These are phyloP conservation scores for Urochloa ruziziensis DNA, from an alignment of 176 grass and related monocot species.

Conservation along the genomic window DNA sequence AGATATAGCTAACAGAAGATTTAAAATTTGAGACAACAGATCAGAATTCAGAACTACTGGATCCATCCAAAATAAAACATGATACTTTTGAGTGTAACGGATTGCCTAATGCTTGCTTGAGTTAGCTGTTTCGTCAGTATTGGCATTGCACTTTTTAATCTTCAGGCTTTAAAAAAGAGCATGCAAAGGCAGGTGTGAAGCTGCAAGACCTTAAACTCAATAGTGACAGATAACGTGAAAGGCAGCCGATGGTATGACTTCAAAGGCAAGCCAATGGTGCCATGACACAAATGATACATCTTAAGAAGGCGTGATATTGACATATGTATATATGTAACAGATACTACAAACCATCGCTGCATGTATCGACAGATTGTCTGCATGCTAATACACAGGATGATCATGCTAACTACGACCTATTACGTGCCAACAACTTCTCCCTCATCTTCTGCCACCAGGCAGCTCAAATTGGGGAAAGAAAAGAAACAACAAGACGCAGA, in stretches of 20 bases:
- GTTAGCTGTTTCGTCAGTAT: background rate
- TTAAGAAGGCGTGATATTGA: conserved; percentile 38
- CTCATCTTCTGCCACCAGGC: conserved; percentile 22
- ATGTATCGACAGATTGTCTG: conserved; percentile 79
- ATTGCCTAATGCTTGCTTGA: background rate
- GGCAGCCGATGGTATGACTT: conserved; percentile 13
- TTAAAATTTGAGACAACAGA: background rate
- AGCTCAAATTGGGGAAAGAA: conserved; percentile 1
- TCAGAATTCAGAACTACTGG: background rate
- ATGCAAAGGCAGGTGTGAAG: conserved; percentile 8
- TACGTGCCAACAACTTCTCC: conserved; percentile 25
- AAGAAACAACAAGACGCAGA: conserved; percentile 2
- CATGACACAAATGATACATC: conserved; percentile 33
- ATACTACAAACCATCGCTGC: conserved; percentile 87
- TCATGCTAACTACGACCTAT: conserved; percentile 52
- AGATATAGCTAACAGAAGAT: conserved; percentile 11
- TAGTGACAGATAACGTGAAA: background rate
- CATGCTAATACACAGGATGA: conserved; percentile 96
- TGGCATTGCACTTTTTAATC: background rate
- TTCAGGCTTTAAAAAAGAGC: background rate
- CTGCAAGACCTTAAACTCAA: background rate
- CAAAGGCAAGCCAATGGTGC: conserved; percentile 10
- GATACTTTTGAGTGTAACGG: background rate
- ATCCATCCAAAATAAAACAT: conserved; percentile 1
- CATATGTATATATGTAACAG: conserved; percentile 34